A percentile compares a stretch with the other conserved stretches of the same genome.
These are phyloP conservation scores for Hevea brasiliensis DNA, from an alignment of 345 rosid genomes.

Conservation along the genomic window DNA sequence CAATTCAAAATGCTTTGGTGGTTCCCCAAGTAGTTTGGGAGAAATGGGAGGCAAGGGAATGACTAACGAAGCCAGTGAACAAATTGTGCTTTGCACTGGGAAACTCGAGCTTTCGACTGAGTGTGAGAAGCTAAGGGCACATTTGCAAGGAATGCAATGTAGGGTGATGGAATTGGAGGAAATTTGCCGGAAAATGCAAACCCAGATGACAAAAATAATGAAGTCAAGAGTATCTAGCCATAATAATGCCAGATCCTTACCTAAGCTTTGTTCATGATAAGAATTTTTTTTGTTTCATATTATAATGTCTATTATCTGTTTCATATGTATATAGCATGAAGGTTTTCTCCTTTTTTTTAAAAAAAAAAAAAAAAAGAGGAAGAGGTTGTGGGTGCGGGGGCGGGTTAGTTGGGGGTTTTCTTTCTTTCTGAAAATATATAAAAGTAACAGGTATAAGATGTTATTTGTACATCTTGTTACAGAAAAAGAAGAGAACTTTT, in stretches of 20 bases:
- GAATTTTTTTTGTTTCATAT: constrained; percentile 3
- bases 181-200: constrained; percentile 79
- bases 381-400: too few relatives aligned
- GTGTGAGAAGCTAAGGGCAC: constrained; percentile 50
- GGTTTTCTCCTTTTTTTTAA: neutral
- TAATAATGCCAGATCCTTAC: constrained; percentile 58
- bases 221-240: constrained; percentile 52
- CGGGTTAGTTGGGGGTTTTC: neutral
- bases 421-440: constrained; percentile 20
- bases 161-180: constrained; percentile 83
- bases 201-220: constrained; percentile 69
- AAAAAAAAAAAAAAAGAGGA: too few relatives aligned
- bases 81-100: constrained; percentile 46
- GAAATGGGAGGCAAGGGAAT: constrained; percentile 25
- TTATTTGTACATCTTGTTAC: constrained; percentile 39
- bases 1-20: constrained; percentile 6
- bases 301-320: neutral
- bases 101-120: constrained; percentile 43
- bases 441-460: constrained; percentile 13
- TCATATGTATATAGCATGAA: constrained; percentile 29
- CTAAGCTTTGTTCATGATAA: constrained; percentile 77
- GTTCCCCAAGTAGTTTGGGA: constrained; percentile 27
- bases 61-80: constrained; percentile 30
- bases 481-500: constrained; percentile 21
- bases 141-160: constrained; percentile 80